Base-by-base conservation (phyloP, 169 alveolate genomes). In the Eimeria maxima region DNA sequence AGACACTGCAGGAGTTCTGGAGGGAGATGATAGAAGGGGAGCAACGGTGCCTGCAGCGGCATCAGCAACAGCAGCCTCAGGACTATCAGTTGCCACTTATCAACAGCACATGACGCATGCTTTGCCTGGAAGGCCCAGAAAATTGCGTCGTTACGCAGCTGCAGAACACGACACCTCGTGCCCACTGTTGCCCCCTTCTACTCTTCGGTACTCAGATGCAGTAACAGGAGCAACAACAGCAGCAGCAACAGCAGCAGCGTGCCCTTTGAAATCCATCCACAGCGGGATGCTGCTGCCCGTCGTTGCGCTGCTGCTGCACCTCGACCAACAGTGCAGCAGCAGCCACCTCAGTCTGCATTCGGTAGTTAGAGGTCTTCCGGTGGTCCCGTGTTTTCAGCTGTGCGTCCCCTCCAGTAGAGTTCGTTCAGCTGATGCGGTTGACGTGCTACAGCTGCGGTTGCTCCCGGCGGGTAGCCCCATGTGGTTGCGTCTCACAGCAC, bases 271-370 rank as follows among this genome's bases (percentile, higher is more conserved):
- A 44, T 14, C 42, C 18, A 55, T 4, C 50, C 27, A 29, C 78
- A 27, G 78, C 55, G 57, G 55, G 63, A 10, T 57, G 45, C 76
- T 84, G 71, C 78, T 84, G 92, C 92, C 16, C 6, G 18, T 84
- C 22, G 44, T 57, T 84, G 92, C 92, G 63, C 78, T 84, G n/a
- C 78, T 84, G 76, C 65, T 84, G 92, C 92, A 84, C 67, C 33
- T 84, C 24, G 78, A 84, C 78, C n/a, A 65, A 5, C 76, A 27
- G 42, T 50, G 78, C 69, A 24, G 90, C 47, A 81, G 80, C 45
- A 33, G 57, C 53, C 4, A 13, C 24, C 69, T 5, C 73, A 60
- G 69, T 83, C 92, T 84, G 20, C 24, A 5, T 42, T 4, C 78
- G 22, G 38, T 84, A 11, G 6, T 55, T 8, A 3, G 67, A 22